Percentiles rank a stretch among this genome's conserved stretches.
Evolutionary conservation across 1,284 basidiomycete species (phyloP).

Genomic region (Cutaneotrichosporon cavernicola): DNA sequence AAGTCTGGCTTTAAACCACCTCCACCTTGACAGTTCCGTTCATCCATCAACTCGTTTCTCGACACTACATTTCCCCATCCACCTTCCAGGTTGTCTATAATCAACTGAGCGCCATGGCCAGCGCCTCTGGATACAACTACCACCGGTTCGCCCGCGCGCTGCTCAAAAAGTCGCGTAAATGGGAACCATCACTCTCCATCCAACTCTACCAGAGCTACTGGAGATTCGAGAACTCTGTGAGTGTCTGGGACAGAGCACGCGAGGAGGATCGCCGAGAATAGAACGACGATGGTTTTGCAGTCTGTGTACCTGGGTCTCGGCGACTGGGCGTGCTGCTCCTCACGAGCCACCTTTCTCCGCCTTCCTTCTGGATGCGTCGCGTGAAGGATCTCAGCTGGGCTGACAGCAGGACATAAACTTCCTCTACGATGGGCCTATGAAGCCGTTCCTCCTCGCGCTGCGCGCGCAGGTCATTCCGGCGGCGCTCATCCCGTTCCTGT

Average conservation of each 20-base stretch:
- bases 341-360: background rate
- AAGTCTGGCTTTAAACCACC: background rate
- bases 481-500: slow-evolving; percentile 49
- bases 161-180: slow-evolving; percentile 53
- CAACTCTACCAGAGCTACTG: slow-evolving; percentile 50
- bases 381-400: background rate
- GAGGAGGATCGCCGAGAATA: background rate
- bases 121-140: slow-evolving; percentile 54
- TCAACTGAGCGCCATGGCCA: slow-evolving; percentile 42
- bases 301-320: too few species aligned
- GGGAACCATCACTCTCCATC: slow-evolving; percentile 50
- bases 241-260: slow-evolving; percentile 18
- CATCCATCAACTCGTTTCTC: background rate
- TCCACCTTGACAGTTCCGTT: background rate
- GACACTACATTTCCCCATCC: slow-evolving; percentile 3
- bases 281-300: background rate
- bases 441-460: slow-evolving; percentile 52
- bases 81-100: background rate
- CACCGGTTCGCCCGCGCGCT: slow-evolving; percentile 51
- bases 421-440: slow-evolving; percentile 53
- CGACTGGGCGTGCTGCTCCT: background rate
- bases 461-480: slow-evolving; percentile 52
- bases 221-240: slow-evolving; percentile 51
- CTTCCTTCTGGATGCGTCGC: too few species aligned
- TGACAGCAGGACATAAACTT: slow-evolving; percentile 42